phyloP scores from a whole-genome alignment of 2,329 filamentous ascomycete species.

The Mariannaea elegans region DNA sequence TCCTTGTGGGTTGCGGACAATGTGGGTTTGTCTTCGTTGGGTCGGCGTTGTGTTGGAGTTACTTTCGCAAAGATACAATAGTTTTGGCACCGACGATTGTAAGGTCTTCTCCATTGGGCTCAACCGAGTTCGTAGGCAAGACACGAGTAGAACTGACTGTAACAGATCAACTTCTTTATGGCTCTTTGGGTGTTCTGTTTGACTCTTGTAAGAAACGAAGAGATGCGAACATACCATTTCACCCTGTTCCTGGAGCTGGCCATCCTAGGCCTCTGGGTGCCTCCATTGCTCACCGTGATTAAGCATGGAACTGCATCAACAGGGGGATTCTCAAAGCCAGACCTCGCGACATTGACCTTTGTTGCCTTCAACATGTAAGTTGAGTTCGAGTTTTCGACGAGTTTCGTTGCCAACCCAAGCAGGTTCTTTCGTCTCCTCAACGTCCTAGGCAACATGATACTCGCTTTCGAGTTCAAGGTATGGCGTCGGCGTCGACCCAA shows the following conservation, averaged over 20 bases:
- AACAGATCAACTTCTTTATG: constrained; percentile 49
- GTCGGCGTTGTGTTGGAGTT: constrained; percentile 50
- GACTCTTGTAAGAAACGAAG: constrained; percentile 45
- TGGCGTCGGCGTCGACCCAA: constrained; percentile 47
- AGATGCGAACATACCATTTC: constrained; percentile 51
- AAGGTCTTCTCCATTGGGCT: constrained; percentile 25
- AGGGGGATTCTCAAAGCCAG: constrained; percentile 22
- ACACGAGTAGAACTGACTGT: neutral
- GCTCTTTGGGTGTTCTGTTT: constrained; percentile 47
- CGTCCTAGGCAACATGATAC: constrained; percentile 48
- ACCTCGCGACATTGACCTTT: constrained; percentile 46
- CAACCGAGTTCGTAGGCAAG: neutral
- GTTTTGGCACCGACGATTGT: constrained; percentile 49
- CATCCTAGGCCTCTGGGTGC: constrained; percentile 38
- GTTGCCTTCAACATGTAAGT: constrained; percentile 51
- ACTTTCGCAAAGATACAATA: constrained; percentile 42
- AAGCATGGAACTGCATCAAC: constrained; percentile 22
- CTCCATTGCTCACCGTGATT: constrained; percentile 38
- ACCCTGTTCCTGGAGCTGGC: constrained; percentile 47
- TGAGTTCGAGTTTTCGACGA: no score
- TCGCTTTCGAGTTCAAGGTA: constrained; percentile 50
- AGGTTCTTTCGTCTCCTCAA: constrained; percentile 52
- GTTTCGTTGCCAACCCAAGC: constrained; percentile 4
- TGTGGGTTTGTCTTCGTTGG: constrained; percentile 47
- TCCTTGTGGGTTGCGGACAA: constrained; percentile 51